Base-by-base conservation (phyloP, 352 stramenopile genomes). In the Pilasporangium apinafurcum region DNA sequence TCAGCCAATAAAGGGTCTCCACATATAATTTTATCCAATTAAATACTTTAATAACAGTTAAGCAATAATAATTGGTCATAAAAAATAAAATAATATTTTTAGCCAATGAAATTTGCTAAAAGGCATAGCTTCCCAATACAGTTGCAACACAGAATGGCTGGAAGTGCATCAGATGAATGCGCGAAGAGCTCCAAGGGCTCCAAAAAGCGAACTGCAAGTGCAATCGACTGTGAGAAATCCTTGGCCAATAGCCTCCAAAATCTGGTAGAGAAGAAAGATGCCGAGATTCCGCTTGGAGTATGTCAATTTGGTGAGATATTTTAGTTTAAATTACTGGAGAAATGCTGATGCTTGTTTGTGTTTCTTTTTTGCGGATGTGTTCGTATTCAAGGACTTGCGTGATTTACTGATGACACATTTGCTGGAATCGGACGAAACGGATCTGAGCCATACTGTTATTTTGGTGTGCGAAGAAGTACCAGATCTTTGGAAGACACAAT, bases 401-500 rank as follows among this genome's bases (percentile, higher is more conserved):
- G 68, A 86, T 66, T 53, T 65, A 22, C 44, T 89, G 43, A 69
- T 82, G 49, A 65, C 81, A 37, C 73, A 83, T 37, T 61, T 86
- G 43, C 56, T 89, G 20, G 73, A 72, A 20, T 70, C 48, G 5
- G 60, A 70, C 22, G 52, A 66, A 37, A 84, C 68, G 4, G 65
- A 86, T 46, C 45, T 89, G 18, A 86, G 81, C 46, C 48, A 81
- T 50, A 79, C 66, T 1, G 72, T 90, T 30, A 48, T 90, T 24
- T 59, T 90, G 5, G 52, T 86, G 37, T 90, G 74, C 44, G 78
- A 90, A 32, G 78, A 90, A 21, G 65, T 87, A 34, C 27, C 61
- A 8, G 71, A 86, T 42, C 62, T 86, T 37, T 18, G 18, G 2
- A 7, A 20, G 8, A 27, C 49, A 33, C 39, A 52, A 13, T 21